Base-by-base conservation (phyloP, 768 basidiomycete species). In the Mycena vitilis region DNA sequence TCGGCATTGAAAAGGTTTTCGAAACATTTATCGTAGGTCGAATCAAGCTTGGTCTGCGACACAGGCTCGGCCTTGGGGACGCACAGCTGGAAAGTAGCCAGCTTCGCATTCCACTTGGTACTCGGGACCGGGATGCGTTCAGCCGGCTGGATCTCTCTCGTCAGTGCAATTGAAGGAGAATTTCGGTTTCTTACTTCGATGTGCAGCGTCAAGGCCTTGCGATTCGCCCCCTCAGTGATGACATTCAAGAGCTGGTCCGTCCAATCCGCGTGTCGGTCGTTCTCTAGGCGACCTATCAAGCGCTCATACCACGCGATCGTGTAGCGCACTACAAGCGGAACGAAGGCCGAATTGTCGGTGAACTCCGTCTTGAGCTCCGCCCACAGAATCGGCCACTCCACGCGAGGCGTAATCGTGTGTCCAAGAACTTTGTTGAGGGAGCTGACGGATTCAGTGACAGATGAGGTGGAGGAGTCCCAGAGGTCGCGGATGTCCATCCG, bases 401-500 rank as follows among this genome's bases (percentile, higher is more conserved):
- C 75, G 30, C 76, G 66, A 1, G 82, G 80, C 12, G 71, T 71
- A 51, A 81, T 77, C 25, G 74, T 77, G 53, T 79, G 75, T 20
- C 82, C 82, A 5, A 83, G 76, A 5, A 74, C 73, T 59, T 78
- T 75, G 48, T 66, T 71, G 15, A 84, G 73, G 4, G 71, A 44
- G 11, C 72, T 70, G 15, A 80, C 68, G 16, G 79, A 70, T 13
- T 69, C 65, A 18, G 75, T 74, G 12, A 84, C 66, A 5, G 75
- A 73, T 1, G 78, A 77, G 10, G 71, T 71, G 38, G 78, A 71
- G 8, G 76, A 72, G 45, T 81, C 78, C 80, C 81, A 81, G 37
- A 71, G 70, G 57, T 84, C 82, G 20, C 81, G 80, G 40, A 81
- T 76, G 38, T 80, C 81, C 16, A 78, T 73, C 34, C 81, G 79